phyloP scores from a whole-genome alignment of 1,139 yeast genomes.

The Candida buenavistaensis region DNA sequence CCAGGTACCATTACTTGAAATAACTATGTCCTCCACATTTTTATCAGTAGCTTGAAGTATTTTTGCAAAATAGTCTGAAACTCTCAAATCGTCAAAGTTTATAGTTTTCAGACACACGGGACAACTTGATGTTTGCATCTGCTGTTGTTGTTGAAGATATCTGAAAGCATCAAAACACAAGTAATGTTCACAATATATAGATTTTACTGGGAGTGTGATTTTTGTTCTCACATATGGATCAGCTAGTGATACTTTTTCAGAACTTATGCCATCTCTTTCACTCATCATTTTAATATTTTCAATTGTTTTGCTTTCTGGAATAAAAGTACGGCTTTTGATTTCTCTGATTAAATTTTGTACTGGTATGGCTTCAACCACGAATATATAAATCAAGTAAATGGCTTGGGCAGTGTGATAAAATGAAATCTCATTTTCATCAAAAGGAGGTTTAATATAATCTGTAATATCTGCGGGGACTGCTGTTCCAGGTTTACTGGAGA shows the following conservation, averaged over 20 bases:
- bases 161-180: conserved; percentile 70
- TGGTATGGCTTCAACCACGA: conserved; percentile 50
- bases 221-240: too few relatives aligned
- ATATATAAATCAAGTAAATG: conserved; percentile 49
- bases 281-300: conserved; percentile 42
- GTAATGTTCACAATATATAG: conserved; percentile 60
- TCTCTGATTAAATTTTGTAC: conserved; percentile 33
- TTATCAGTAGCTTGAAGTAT: conserved; percentile 46
- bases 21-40: conserved; percentile 53
- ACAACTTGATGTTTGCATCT: conserved; percentile 67
- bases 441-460: conserved; percentile 28
- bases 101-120: conserved; percentile 58
- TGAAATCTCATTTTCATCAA: conserved; percentile 40
- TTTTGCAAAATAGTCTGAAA: conserved; percentile 61
- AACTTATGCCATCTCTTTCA: conserved; percentile 51
- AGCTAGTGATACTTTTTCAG: conserved; percentile 54
- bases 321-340: conserved; percentile 36
- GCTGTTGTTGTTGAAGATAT: conserved; percentile 59
- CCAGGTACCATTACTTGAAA: conserved; percentile 65
- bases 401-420: conserved; percentile 53
- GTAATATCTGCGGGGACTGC: conserved; percentile 69
- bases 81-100: conserved; percentile 49
- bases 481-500: conserved; percentile 62
- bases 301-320: conserved; percentile 47
- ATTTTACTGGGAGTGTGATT: conserved; percentile 62